A percentile compares a stretch with the other conserved stretches of the same genome.
Conservation (phyloP, 2,329 filamentous ascomycete genomes). For the Davidsoniella neocaledoniae region DNA sequence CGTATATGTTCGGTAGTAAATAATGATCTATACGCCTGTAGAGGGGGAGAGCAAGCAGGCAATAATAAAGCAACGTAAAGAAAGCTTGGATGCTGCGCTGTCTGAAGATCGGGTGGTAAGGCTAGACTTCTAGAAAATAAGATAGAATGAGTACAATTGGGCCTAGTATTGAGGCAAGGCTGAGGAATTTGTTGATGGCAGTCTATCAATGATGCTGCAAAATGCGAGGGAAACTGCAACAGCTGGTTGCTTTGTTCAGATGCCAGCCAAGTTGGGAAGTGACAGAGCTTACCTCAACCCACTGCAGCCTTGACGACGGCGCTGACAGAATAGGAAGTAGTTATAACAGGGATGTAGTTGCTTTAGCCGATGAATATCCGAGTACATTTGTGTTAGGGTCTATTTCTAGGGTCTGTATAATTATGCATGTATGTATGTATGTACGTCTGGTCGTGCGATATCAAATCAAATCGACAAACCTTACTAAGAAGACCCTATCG, state of each 20-base stretch:
- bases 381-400: not conserved
- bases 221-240: not conserved
- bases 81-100: no score
- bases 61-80: no score
- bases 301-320: slow-evolving; percentile 12
- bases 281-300: slow-evolving; percentile 12
- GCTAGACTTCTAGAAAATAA: no score
- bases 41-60: no score
- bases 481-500: no score
- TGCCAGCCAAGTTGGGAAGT: not conserved
- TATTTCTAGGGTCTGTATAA: not conserved
- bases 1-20: no score
- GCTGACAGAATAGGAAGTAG: not conserved
- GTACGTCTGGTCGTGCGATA: no score
- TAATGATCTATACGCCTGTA: not conserved
- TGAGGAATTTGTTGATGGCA: not conserved
- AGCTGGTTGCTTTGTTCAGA: not conserved
- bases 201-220: not conserved
- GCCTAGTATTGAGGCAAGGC: not conserved
- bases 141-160: not conserved
- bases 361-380: not conserved
- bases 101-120: no score
- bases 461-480: no score
- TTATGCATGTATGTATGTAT: no score
- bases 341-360: not conserved